Percentiles rank a stretch among this genome's conserved stretches.
Evolutionary conservation across 116 monocot species (phyloP).

Genomic region (Zostera marina): DNA sequence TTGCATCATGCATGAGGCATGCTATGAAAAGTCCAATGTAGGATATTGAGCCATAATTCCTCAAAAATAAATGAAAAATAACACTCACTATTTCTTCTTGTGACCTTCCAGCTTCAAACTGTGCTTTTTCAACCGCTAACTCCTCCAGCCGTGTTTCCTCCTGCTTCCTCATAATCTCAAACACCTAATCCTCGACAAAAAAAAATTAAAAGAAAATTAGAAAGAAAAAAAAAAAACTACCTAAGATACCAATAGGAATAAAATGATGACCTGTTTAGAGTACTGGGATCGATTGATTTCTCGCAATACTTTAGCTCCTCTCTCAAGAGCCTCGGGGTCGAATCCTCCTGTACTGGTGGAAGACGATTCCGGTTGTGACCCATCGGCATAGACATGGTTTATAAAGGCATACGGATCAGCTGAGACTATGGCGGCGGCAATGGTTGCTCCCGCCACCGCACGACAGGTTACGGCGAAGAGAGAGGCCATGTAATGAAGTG

Average conservation of each 20-base stretch:
- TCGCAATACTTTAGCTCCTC: constrained; percentile 51
- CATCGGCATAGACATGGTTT: constrained; percentile 4
- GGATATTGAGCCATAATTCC: too few species aligned
- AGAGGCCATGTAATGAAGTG: background rate
- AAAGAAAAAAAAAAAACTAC: background rate
- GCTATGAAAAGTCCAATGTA: too few species aligned
- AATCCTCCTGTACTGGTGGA: constrained; percentile 20
- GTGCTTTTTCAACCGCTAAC: constrained; percentile 46
- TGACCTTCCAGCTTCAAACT: constrained; percentile 21
- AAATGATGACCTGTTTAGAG: constrained; percentile 43
- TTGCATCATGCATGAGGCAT: too few species aligned
- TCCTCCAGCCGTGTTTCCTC: constrained; percentile 60
- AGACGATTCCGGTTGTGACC: background rate
- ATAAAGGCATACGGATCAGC: background rate
- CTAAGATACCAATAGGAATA: background rate
- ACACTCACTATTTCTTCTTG: constrained; percentile 44
- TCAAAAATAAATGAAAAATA: background rate
- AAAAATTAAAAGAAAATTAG: background rate
- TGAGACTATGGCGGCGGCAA: background rate
- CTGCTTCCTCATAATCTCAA: constrained; percentile 86
- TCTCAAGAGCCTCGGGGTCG: constrained; percentile 81
- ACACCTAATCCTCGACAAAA: constrained; percentile 27
- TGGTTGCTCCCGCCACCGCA: constrained; percentile 3
- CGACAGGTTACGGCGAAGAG: constrained; percentile 1
- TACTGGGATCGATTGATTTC: constrained; percentile 70